phyloP scores from a whole-genome alignment of 352 stramenopile species.

The Blastocystis sp. region DNA sequence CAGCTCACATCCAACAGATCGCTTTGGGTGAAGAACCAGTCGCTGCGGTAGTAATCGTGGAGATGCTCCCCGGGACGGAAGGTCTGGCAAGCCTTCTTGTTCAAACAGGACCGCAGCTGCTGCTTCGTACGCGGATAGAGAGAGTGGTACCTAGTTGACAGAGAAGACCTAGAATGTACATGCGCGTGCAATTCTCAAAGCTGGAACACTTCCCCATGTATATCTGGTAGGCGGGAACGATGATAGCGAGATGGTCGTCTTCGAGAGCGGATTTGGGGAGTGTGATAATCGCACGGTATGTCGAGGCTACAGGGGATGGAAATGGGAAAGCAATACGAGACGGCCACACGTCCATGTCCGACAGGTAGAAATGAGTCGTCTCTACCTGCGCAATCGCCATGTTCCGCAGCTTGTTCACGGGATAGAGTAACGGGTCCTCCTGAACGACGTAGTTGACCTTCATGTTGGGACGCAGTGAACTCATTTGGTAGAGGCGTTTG shows the following conservation, averaged over 20 bases:
- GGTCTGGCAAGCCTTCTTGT: conserved; percentile 1
- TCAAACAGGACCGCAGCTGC: conserved; percentile 3
- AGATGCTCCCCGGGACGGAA: conserved; percentile 56
- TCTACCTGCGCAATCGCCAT: conserved; percentile 2
- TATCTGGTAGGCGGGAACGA: conserved; percentile 54
- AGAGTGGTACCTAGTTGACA: background rate
- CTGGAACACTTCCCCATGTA: background rate
- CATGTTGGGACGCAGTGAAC: conserved; percentile 13
- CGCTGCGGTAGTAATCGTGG: conserved; percentile 58
- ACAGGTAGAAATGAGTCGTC: conserved; percentile 61
- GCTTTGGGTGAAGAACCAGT: conserved; percentile 24
- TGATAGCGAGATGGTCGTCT: conserved; percentile 22
- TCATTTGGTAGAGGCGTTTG: background rate
- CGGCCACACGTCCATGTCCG: conserved; percentile 61
- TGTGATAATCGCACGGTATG: conserved; percentile 13
- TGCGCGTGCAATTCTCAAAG: conserved; percentile 29
- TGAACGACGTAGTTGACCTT: conserved; percentile 20
- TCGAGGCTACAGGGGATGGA: background rate
- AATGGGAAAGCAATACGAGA: background rate
- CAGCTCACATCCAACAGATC: conserved; percentile 4
- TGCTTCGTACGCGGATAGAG: conserved; percentile 36
- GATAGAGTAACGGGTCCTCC: background rate
- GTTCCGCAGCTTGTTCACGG: conserved; percentile 45
- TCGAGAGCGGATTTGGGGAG: background rate
- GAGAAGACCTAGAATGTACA: background rate